phyloP scores from a whole-genome alignment of 1,139 yeast species.

The Magnusiomyces paraingens region DNA sequence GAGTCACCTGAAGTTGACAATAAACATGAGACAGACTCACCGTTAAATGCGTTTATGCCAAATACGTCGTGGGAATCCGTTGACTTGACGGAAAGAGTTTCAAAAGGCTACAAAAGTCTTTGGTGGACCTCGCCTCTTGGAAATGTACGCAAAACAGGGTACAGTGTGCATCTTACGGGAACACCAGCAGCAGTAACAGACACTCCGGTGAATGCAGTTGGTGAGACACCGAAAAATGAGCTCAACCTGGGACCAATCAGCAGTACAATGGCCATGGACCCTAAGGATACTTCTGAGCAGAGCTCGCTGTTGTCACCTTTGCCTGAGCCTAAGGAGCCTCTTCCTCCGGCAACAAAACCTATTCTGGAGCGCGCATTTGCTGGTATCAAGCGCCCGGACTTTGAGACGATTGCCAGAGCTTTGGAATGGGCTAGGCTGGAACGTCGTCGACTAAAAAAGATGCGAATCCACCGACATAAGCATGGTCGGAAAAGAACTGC shows the following conservation, averaged over 20 bases:
- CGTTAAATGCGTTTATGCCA: background rate
- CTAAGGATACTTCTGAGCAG: no score
- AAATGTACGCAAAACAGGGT: background rate
- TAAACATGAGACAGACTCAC: background rate
- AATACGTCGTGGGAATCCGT: background rate
- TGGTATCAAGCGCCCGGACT: slow-evolving; percentile 1
- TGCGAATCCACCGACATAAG: background rate
- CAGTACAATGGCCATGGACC: no score
- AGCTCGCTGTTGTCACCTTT: no score
- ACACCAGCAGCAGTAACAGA: no score
- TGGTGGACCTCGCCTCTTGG: background rate
- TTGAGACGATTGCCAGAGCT: slow-evolving; percentile 1
- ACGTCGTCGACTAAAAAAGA: background rate
- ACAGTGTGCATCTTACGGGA: background rate
- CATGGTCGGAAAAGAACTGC: background rate
- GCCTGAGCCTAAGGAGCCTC: background rate
- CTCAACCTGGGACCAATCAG: no score
- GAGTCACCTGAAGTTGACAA: background rate
- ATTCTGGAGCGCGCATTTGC: background rate
- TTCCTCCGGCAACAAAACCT: slow-evolving; percentile 1
- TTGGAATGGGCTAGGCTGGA: background rate
- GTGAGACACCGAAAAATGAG: no score
- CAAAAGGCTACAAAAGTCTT: background rate
- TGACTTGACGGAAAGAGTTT: background rate
- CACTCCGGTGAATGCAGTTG: no score